A percentile compares a stretch with the other conserved stretches of the same genome.
phyloP scores from a whole-genome alignment of 257 asterid genomes.

The Solanum sitiens region DNA sequence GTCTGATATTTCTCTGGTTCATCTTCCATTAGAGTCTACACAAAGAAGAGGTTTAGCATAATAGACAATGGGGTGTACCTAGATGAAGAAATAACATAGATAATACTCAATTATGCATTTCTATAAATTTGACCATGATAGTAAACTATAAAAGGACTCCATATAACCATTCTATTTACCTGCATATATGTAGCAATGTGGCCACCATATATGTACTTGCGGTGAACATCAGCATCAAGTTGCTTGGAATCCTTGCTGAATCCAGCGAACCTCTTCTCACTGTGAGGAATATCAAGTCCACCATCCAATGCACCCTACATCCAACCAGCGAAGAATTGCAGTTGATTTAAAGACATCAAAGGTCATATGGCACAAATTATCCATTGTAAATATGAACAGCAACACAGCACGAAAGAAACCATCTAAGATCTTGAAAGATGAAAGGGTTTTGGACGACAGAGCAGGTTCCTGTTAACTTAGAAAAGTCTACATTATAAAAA shows the following conservation, averaged over 20 bases:
- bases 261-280: constrained; percentile 85
- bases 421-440: neutral
- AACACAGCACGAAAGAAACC: neutral
- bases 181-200: constrained; percentile 75
- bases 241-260: constrained; percentile 52
- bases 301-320: constrained; percentile 79
- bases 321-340: neutral
- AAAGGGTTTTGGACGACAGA: neutral
- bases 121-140: neutral
- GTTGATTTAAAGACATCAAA: neutral
- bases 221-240: constrained; percentile 73
- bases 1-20: constrained; percentile 74
- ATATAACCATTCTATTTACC: constrained; percentile 18
- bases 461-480: neutral
- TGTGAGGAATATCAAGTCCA: constrained; percentile 81
- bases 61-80: neutral
- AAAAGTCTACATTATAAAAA: neutral
- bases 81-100: neutral
- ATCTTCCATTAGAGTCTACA: constrained; percentile 52
- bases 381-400: neutral
- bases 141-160: neutral
- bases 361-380: neutral
- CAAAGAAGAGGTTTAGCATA: neutral
- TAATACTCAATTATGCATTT: neutral
- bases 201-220: constrained; percentile 79